Evolutionary conservation across 306 rosid genomes (phyloP).

Genomic region (Fragaria nilgerrensis): DNA sequence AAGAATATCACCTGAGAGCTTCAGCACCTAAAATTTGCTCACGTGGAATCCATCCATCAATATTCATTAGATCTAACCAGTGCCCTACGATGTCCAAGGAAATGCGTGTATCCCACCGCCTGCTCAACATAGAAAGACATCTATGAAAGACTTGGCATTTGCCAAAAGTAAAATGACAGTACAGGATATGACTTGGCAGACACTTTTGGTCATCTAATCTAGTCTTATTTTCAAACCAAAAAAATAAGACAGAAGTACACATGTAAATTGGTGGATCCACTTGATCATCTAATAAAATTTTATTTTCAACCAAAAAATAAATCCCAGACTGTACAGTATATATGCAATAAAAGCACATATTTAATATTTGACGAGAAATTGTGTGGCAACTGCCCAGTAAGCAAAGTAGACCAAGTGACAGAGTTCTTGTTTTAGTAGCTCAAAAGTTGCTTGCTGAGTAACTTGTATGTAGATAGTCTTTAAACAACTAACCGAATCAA

Average conservation of each 20-base stretch:
- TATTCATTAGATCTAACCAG: conserved; percentile 91
- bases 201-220: background rate
- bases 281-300: background rate
- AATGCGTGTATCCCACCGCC: conserved; percentile 93
- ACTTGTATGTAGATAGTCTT: conserved; percentile 4
- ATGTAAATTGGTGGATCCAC: background rate
- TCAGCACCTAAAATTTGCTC: conserved; percentile 97
- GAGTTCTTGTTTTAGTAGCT: too few species aligned
- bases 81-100: conserved; percentile 86
- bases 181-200: background rate
- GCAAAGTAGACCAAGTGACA: too few species aligned
- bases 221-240: background rate
- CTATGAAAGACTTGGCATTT: background rate
- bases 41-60: conserved; percentile 99
- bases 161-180: background rate
- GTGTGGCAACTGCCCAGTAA: background rate
- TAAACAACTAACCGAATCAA: conserved; percentile 67
- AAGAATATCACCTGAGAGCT: conserved; percentile 67
- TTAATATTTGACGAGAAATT: background rate
- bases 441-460: background rate
- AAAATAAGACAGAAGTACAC: background rate
- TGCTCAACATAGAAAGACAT: conserved; percentile 37
- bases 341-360: background rate
- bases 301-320: background rate
- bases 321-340: background rate